These are phyloP conservation scores for Pichia inconspicua DNA, from an alignment of 1,139 yeast species.

Conservation along the genomic window DNA sequence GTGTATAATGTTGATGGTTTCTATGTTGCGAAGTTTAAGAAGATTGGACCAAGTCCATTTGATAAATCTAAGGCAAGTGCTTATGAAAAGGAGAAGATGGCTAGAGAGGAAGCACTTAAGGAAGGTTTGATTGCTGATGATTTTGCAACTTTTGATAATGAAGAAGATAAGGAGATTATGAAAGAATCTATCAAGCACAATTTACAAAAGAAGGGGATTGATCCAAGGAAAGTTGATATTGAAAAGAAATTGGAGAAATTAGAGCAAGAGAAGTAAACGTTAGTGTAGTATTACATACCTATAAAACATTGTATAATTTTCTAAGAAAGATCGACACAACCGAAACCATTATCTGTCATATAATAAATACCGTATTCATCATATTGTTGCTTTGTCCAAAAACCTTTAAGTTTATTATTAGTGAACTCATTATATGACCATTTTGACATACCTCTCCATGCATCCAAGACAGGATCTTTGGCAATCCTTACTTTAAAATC, in stretches of 20 bases:
- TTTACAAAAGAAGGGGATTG: slow-evolving; percentile 73
- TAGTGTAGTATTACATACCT: neutral
- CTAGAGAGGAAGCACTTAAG: slow-evolving; percentile 70
- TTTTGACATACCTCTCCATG: slow-evolving; percentile 92
- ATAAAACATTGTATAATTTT: neutral
- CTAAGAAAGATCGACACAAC: slow-evolving; percentile 29
- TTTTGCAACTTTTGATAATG: slow-evolving; percentile 74
- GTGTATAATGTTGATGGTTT: slow-evolving; percentile 98
- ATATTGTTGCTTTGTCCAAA: slow-evolving; percentile 61
- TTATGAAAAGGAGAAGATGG: slow-evolving; percentile 71
- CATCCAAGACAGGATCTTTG: slow-evolving; percentile 60
- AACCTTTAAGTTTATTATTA: slow-evolving; percentile 5
- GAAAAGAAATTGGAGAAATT: slow-evolving; percentile 21
- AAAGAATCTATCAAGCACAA: slow-evolving; percentile 66
- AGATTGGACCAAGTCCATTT: slow-evolving; percentile 78
- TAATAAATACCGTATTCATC: slow-evolving; percentile 87
- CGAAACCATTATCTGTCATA: slow-evolving; percentile 77
- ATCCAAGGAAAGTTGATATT: slow-evolving; percentile 44
- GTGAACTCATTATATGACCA: slow-evolving; percentile 45
- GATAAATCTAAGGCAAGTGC: slow-evolving; percentile 86
- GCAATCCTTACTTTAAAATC: slow-evolving; percentile 59
- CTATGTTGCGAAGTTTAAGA: slow-evolving; percentile 92
- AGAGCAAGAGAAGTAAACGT: slow-evolving; percentile 2
- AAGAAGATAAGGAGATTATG: slow-evolving; percentile 68
- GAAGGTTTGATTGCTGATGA: slow-evolving; percentile 81